Conservation (phyloP, 2,329 filamentous ascomycete genomes). For the Ceratocystis diversiconidia region DNA sequence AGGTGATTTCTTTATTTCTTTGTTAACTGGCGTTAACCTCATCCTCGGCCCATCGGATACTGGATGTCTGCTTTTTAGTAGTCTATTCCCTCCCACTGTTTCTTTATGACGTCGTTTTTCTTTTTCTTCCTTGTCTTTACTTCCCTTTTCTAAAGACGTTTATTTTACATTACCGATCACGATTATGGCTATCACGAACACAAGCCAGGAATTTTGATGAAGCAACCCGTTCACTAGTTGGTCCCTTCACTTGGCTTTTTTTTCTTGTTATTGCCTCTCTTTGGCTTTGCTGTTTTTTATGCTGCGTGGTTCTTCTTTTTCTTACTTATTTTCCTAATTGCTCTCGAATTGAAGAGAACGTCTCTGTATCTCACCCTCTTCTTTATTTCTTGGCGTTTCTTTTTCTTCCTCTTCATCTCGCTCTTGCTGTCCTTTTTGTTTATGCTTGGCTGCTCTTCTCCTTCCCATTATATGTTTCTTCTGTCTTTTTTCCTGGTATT, state of each 20-base stretch:
- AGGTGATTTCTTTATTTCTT: background rate
- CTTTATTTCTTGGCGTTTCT: background rate
- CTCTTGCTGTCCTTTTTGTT: background rate
- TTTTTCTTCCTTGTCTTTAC: background rate
- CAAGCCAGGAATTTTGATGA: background rate
- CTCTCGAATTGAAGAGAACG: background rate
- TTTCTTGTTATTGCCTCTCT: constrained; percentile 18
- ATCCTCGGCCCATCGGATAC: background rate
- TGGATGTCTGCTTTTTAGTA: background rate
- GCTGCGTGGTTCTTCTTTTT: constrained; percentile 9
- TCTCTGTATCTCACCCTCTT: background rate
- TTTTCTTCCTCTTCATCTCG: background rate
- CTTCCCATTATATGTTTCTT: background rate
- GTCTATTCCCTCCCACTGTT: background rate
- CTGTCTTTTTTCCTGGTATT: background rate
- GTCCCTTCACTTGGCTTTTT: background rate
- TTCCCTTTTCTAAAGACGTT: background rate
- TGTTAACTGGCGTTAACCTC: background rate
- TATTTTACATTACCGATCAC: background rate
- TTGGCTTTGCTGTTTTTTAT: constrained; percentile 15
- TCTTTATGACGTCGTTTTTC: background rate
- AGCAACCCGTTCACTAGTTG: background rate
- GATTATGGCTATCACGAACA: background rate
- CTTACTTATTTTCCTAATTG: constrained; percentile 1
- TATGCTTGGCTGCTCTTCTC: background rate